Percentiles rank a stretch among this genome's conserved stretches.
Evolutionary conservation across 2,329 filamentous ascomycete genomes (phyloP).

Genomic region (Ophiostoma triangulosporum): DNA sequence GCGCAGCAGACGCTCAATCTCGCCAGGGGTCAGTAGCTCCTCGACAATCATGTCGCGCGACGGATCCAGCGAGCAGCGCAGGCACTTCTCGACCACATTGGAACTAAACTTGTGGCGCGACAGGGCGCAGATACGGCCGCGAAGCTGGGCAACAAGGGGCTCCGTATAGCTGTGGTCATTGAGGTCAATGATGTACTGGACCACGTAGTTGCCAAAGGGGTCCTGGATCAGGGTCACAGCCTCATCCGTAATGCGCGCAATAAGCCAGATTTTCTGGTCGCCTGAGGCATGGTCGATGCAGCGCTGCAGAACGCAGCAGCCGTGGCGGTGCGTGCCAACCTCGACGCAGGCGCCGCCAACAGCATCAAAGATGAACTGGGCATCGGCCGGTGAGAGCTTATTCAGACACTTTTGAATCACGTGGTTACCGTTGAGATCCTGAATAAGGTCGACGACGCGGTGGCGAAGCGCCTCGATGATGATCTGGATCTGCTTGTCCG

Average conservation of each 20-base stretch:
- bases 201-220: slow-evolving; percentile 95
- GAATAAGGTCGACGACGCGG: slow-evolving; percentile 85
- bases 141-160: slow-evolving; percentile 72
- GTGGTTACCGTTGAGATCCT: slow-evolving; percentile 96
- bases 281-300: slow-evolving; percentile 96
- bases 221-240: slow-evolving; percentile 87
- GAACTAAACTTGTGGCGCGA: slow-evolving; percentile 99
- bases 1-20: slow-evolving; percentile 78
- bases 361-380: slow-evolving; percentile 93
- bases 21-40: slow-evolving; percentile 59
- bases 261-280: slow-evolving; percentile 74
- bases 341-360: slow-evolving; percentile 77
- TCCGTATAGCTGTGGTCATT: slow-evolving; percentile 80
- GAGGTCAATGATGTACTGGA: slow-evolving; percentile 95
- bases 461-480: slow-evolving; percentile 75
- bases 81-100: slow-evolving; percentile 93
- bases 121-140: slow-evolving; percentile 52
- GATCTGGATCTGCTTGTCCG: slow-evolving; percentile 67
- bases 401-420: slow-evolving; percentile 99
- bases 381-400: slow-evolving; percentile 70
- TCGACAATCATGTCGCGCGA: slow-evolving; percentile 72
- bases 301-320: slow-evolving; percentile 93
- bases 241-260: slow-evolving; percentile 74
- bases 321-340: slow-evolving; percentile 92
- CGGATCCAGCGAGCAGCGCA: slow-evolving; percentile 65